Evolutionary conservation across 345 rosid genomes (phyloP), one percentile per base, ranked within the genome.

Genomic region (Draba incana): DNA sequence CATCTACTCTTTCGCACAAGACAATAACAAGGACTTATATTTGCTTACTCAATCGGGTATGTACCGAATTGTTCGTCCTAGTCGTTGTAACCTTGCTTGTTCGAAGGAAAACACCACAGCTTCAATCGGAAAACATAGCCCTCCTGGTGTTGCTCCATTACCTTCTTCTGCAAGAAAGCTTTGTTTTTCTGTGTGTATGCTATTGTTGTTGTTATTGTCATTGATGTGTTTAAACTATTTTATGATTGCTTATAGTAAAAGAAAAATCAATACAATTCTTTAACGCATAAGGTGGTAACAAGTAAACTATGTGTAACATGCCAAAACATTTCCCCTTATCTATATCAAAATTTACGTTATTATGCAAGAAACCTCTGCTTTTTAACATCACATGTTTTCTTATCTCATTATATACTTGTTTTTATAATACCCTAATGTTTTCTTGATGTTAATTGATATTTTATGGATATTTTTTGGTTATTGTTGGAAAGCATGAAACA

Each of bases 31-130:
- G 69, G 97, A 93, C 57, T 62, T 88, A 8, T 84, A 77, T 65
- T 38, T 88, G 72, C 86, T 93, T 47, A 75, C 96, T 4, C 88
- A 72, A 71, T 72, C 74, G 7, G 98, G 98, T 28, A 96, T 92
- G 44, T 88, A 92, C 48, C 80, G 97, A 75, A 84, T 88, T 50
- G 93, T 85, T 38, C 90, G 79, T 11, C 97, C 98, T 3, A 88
- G 96, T 60, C 97, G 94, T 4, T 92, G 98, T 86, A 82, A 65
- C 63, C 82, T 88, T 74, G 76, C 81, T 52, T 92, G 98, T 81
- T 76, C 94, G 0, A 90, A 79, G 76, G 98, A 92, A 81, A 89
- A 79, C 25, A 77, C 60, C 4, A 83, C 90, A 0, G 78, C 77
- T 2, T 54, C 78, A 39, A 45, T 44, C 23, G 53, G 66, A 31